Percentiles rank a stretch among this genome's conserved stretches.
Conservation (phyloP, 1,284 basidiomycete genomes). For the Sparassis latifolia region DNA sequence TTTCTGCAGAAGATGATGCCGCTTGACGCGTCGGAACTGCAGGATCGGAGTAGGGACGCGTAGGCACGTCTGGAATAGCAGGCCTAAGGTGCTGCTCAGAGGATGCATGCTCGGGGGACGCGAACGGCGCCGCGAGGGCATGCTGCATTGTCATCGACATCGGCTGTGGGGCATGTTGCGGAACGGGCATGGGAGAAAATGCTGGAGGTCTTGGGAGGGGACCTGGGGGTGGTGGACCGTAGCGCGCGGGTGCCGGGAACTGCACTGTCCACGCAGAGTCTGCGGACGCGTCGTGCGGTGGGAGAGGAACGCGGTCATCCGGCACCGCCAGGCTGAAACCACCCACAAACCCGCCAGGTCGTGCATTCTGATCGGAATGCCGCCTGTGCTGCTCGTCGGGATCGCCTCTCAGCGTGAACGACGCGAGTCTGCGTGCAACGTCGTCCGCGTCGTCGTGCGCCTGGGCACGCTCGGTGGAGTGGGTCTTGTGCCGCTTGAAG, state of each 20-base stretch:
- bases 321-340: constrained; percentile 21
- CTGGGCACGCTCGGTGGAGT: constrained; percentile 6
- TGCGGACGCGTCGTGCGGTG: too few species aligned
- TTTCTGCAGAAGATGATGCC: too few species aligned
- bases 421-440: constrained; percentile 3
- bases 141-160: constrained; percentile 56
- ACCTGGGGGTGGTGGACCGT: constrained; percentile 11
- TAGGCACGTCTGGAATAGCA: background rate
- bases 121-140: constrained; percentile 31
- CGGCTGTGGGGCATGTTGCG: constrained; percentile 12
- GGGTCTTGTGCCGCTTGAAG: constrained; percentile 12
- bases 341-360: constrained; percentile 20
- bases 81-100: constrained; percentile 8
- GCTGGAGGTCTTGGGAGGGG: constrained; percentile 32
- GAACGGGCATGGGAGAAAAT: constrained; percentile 32
- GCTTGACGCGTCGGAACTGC: constrained; percentile 1
- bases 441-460: constrained; percentile 5
- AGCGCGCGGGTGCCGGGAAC: background rate
- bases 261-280: background rate
- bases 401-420: constrained; percentile 4
- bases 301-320: too few species aligned
- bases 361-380: too few species aligned
- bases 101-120: constrained; percentile 12
- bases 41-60: constrained; percentile 15
- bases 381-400: background rate